phyloP scores from a whole-genome alignment of 1,284 basidiomycete genomes.

The Cerrena zonata region DNA sequence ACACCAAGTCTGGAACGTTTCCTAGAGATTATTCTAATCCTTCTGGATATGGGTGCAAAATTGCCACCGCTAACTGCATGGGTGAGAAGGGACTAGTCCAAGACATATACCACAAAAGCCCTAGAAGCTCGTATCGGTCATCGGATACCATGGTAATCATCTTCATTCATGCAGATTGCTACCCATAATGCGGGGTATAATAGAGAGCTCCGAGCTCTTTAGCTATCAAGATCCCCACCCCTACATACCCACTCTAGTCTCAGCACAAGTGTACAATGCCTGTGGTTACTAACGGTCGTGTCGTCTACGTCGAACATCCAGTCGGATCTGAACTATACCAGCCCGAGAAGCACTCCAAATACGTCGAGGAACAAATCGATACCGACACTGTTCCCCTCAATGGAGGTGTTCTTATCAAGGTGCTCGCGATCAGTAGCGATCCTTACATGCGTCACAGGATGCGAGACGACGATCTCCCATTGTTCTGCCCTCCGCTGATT shows the following conservation, averaged over 20 bases:
- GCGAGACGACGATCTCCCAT: conserved; percentile 20
- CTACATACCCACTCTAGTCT: neutral
- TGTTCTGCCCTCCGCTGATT: neutral
- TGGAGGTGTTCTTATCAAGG: conserved; percentile 49
- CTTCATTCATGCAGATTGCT: too few species aligned
- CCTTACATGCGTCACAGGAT: conserved; percentile 40
- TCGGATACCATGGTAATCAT: neutral
- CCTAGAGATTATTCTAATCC: too few species aligned
- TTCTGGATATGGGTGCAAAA: too few species aligned
- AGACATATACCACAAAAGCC: too few species aligned
- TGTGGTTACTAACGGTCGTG: conserved; percentile 13
- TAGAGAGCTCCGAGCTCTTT: neutral
- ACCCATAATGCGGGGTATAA: neutral
- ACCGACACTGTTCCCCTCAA: conserved; percentile 41
- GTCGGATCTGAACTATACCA: conserved; percentile 5
- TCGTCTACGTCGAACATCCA: conserved; percentile 16
- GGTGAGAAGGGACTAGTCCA: too few species aligned
- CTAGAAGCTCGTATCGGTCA: too few species aligned
- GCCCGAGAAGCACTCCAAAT: conserved; percentile 43
- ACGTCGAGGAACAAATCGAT: conserved; percentile 47
- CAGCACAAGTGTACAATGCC: neutral
- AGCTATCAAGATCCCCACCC: too few species aligned
- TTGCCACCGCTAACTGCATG: too few species aligned
- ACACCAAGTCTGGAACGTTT: too few species aligned
- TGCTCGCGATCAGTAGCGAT: conserved; percentile 41